These are phyloP conservation scores for Heteromeles arbutifolia DNA, from an alignment of 306 rosid genomes.

Conservation along the genomic window DNA sequence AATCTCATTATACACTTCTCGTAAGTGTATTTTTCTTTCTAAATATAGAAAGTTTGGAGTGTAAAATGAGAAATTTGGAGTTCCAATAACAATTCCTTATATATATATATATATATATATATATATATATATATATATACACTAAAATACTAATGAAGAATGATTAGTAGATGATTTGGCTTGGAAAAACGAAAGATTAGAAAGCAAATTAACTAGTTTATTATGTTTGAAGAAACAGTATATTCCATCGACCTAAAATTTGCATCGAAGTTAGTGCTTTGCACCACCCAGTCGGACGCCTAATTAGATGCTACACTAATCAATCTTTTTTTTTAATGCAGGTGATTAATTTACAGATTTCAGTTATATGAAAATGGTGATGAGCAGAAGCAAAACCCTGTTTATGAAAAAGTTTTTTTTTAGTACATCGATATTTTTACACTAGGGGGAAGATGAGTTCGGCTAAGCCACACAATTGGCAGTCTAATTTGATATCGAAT, in stretches of 20 bases:
- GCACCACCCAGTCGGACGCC: background rate
- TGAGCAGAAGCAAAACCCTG: background rate
- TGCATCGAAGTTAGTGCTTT: background rate
- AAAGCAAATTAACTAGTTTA: background rate
- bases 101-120: no score
- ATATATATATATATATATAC: no score
- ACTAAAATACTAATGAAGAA: background rate
- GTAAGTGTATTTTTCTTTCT: no score
- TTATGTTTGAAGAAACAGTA: background rate
- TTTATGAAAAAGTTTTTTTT: background rate
- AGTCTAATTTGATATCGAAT: no score
- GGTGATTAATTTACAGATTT: no score
- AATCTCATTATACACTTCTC: no score
- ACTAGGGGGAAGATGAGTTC: fast-evolving
- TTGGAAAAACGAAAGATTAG: background rate
- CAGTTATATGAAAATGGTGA: no score
- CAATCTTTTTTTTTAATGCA: background rate
- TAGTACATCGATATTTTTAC: no score
- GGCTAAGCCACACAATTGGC: fast-evolving
- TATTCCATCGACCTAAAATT: background rate
- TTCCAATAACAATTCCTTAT: no score
- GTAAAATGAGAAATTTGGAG: no score
- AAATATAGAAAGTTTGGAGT: no score
- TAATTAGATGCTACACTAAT: background rate
- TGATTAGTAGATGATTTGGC: slow-evolving; percentile 4